Base-by-base conservation (phyloP, 352 stramenopile species). In the Globisporangium irregulare region DNA sequence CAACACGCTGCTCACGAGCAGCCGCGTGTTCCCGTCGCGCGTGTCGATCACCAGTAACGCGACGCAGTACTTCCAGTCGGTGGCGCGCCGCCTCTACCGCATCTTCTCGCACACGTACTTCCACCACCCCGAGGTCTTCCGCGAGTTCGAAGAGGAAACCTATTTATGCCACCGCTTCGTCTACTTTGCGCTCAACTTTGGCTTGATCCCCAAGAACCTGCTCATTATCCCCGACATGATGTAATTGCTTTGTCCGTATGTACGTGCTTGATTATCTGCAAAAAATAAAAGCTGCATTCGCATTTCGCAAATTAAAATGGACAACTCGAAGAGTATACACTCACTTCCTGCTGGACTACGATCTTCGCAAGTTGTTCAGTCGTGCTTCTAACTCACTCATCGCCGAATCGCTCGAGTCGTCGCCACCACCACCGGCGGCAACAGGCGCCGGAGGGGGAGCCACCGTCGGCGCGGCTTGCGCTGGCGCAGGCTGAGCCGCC, bases 301-400 rank as follows among this genome's bases (percentile, higher is more conserved):
- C 20, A 36, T 12, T 54, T 20, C 18, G 34, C 50, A 48, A 51
- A 53, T 24, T 36, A 29, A 36, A 29, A 53, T 24, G 27, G 18
- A 60, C 18, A 7, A 60, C 18, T 12, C 55, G 27, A n/a, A 41
- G 5, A 9, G 14, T n/a, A 24, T 1, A 15, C 14, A 41, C 2
- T 9, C 18, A n/a, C 29, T 18, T 18, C 15, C 18, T 43, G n/a
- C 1, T 7, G 1, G 6, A 10, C 81, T 79, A 92, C 62, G 84
- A 92, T 72, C 84, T 81, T 60, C 86, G 83, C 66, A 99, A 76
- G 81, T 99, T 99, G 84, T 99, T 99, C 70, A 99, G 83, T 67
- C 97, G 84, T 59, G 91, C 92, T 81, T 99, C 97, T 38, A 99
- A 85, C 72, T 99, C 97, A 73, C 86, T 97, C 59, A 99, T 91